These are phyloP conservation scores for Nidula microcarpa DNA, from an alignment of 768 basidiomycete species.

Conservation along the genomic window DNA sequence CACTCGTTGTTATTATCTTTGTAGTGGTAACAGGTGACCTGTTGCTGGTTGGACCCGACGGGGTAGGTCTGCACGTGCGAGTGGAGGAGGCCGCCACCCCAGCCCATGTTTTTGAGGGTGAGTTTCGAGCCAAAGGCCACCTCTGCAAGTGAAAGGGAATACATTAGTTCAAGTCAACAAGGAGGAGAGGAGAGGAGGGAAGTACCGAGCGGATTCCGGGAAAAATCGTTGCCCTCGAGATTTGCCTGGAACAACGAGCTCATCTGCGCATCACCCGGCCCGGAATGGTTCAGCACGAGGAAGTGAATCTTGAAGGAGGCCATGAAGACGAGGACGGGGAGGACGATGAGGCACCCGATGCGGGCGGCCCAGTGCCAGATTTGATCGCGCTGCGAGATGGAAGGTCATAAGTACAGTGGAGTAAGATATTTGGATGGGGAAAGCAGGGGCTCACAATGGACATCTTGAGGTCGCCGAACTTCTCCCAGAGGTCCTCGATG, in stretches of 20 bases:
- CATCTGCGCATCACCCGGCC: constrained; percentile 98
- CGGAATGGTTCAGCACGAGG: constrained; percentile 87
- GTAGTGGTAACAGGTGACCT: constrained; percentile 99
- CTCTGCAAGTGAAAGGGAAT: constrained; percentile 41
- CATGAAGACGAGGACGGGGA: constrained; percentile 93
- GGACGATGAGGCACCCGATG: constrained; percentile 76
- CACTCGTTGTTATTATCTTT: constrained; percentile 98
- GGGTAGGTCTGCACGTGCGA: constrained; percentile 96
- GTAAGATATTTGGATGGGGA: not conserved
- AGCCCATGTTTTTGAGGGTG: constrained; percentile 96
- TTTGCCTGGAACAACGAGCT: constrained; percentile 98
- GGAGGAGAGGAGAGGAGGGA: constrained; percentile 1
- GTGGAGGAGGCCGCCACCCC: constrained; percentile 94
- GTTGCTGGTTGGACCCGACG: constrained; percentile 88
- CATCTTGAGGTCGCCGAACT: constrained; percentile 95
- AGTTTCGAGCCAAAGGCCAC: constrained; percentile 87
- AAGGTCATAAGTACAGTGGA: not conserved
- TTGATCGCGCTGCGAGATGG: constrained; percentile 68
- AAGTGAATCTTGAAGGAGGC: constrained; percentile 96
- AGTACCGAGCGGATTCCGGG: constrained; percentile 80
- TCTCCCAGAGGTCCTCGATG: constrained; percentile 97
- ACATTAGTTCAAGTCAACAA: no score
- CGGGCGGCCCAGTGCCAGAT: constrained; percentile 88
- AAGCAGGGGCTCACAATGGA: constrained; percentile 56
- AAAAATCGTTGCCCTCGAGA: constrained; percentile 90